Conservation (phyloP, 768 basidiomycete genomes). For the Heimioporus sp. region DNA sequence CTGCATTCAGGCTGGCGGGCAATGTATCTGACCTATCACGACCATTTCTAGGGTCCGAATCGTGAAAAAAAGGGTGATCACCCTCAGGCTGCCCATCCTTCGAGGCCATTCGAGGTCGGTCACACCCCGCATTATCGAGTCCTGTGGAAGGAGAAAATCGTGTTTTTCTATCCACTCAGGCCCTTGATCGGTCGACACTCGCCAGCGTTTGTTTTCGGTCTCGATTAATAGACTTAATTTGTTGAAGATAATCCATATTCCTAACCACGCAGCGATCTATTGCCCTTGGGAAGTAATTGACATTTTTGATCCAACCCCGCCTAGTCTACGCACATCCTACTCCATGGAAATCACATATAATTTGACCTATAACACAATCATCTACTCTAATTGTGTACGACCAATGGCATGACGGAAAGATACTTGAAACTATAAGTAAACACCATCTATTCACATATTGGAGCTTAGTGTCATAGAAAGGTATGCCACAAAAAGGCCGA, state of each 20-base stretch:
- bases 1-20: neutral
- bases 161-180: no score
- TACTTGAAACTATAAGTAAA: conserved; percentile 18
- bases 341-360: conserved; percentile 10
- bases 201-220: no score
- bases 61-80: neutral
- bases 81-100: neutral
- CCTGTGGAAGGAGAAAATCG: no score
- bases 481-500: conserved; percentile 8
- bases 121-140: no score
- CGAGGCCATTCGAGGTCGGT: no score
- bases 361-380: conserved; percentile 22
- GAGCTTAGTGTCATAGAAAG: conserved; percentile 9
- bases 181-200: no score
- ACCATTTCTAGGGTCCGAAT: neutral
- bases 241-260: no score
- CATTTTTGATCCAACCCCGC: no score
- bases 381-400: conserved; percentile 12
- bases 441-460: conserved; percentile 10
- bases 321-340: no score
- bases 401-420: conserved; percentile 6
- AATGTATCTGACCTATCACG: neutral
- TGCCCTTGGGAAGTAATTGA: no score
- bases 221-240: no score
- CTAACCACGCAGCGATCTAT: no score